Percentiles rank a stretch among this genome's conserved stretches.
phyloP scores from a whole-genome alignment of 2,329 filamentous ascomycete species.

The Fusarium nanum region DNA sequence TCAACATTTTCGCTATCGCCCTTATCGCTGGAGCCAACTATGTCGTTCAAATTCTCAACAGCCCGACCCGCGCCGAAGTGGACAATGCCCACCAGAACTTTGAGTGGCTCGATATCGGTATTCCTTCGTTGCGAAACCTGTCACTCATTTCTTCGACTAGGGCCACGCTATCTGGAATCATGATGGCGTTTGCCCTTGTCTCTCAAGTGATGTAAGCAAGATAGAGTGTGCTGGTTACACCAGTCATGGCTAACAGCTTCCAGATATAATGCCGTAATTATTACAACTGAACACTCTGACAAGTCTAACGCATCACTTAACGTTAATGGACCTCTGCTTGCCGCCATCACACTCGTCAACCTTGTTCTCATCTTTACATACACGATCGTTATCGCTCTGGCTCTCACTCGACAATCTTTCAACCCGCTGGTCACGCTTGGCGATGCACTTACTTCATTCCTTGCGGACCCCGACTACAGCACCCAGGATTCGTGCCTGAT shows the following conservation, averaged over 20 bases:
- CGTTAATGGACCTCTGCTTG: constrained; percentile 56
- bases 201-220: constrained; percentile 62
- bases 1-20: constrained; percentile 58
- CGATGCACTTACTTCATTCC: constrained; percentile 63
- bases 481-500: constrained; percentile 60
- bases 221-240: background rate
- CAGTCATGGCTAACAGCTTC: constrained; percentile 18
- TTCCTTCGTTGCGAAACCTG: constrained; percentile 65
- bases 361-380: constrained; percentile 57
- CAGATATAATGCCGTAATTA: constrained; percentile 65
- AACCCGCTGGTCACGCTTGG: constrained; percentile 62
- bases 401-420: constrained; percentile 51
- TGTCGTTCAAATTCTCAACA: constrained; percentile 64
- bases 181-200: constrained; percentile 57
- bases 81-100: constrained; percentile 58
- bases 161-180: constrained; percentile 52
- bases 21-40: constrained; percentile 65
- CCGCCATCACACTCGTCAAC: constrained; percentile 54
- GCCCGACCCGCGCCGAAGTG: constrained; percentile 63
- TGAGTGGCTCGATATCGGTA: constrained; percentile 65
- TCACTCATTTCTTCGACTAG: constrained; percentile 56
- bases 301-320: constrained; percentile 46
- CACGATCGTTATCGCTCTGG: constrained; percentile 55
- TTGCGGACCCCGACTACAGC: constrained; percentile 57
- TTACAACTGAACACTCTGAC: constrained; percentile 49